These are phyloP conservation scores for Marsdenia floribunda DNA, from an alignment of 257 asterid genomes.

Conservation along the genomic window DNA sequence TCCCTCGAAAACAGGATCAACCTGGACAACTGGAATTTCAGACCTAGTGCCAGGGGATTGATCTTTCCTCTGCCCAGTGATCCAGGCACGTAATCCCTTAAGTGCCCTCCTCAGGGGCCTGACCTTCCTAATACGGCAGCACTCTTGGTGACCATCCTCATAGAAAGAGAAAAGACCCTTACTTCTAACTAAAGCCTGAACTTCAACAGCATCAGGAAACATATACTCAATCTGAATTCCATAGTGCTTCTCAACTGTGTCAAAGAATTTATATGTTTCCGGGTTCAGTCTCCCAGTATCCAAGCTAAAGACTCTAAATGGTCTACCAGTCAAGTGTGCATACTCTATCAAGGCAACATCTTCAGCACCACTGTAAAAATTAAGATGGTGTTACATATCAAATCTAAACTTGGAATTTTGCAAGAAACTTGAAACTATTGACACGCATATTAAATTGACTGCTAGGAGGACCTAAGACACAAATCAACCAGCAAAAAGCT, in stretches of 20 bases:
- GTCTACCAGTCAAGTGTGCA: constrained; percentile 75
- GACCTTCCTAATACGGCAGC: constrained; percentile 89
- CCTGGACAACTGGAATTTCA: constrained; percentile 70
- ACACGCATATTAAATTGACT: not conserved
- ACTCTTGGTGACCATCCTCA: constrained; percentile 89
- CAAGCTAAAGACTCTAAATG: constrained; percentile 79
- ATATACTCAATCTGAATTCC: constrained; percentile 73
- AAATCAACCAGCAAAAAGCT: not conserved
- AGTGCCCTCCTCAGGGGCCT: constrained; percentile 71
- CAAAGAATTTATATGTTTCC: constrained; percentile 68
- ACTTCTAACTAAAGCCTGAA: constrained; percentile 67
- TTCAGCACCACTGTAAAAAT: constrained; percentile 70
- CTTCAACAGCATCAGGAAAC: constrained; percentile 84
- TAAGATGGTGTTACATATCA: not conserved
- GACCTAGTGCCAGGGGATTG: constrained; percentile 95
- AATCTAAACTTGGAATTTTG: not conserved
- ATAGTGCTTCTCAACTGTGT: constrained; percentile 72
- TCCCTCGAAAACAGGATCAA: constrained; percentile 83
- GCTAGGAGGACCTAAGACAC: not conserved
- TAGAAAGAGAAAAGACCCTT: constrained; percentile 90
- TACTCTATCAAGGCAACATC: constrained; percentile 86
- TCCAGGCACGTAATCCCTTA: constrained; percentile 82
- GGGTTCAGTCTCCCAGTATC: constrained; percentile 89
- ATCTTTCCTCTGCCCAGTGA: constrained; percentile 86
- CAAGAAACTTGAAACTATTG: not conserved